A percentile compares a stretch with the other conserved stretches of the same genome.
phyloP scores from a whole-genome alignment of 2,329 filamentous ascomycete genomes.

The Byssochlamys sp. region DNA sequence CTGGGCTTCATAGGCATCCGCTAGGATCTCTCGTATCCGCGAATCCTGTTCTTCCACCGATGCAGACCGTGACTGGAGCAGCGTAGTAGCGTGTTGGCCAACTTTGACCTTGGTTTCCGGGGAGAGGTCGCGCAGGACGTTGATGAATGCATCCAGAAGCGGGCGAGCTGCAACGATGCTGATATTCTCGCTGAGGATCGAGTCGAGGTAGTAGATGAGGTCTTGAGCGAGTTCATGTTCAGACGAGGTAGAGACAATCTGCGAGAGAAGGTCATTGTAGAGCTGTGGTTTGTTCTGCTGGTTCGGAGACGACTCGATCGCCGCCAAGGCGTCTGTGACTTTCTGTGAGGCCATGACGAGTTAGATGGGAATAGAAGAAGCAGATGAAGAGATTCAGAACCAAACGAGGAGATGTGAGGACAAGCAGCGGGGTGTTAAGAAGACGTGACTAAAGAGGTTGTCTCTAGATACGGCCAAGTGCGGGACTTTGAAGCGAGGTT shows the following conservation, averaged over 20 bases:
- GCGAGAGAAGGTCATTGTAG: constrained; percentile 50
- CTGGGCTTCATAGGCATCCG: constrained; percentile 69
- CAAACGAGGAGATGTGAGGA: not conserved
- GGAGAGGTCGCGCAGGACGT: constrained; percentile 44
- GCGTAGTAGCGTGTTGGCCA: constrained; percentile 60
- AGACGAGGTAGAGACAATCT: constrained; percentile 41
- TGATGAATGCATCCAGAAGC: constrained; percentile 61
- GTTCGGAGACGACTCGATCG: constrained; percentile 41
- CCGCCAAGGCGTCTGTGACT: constrained; percentile 39
- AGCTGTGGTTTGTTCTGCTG: constrained; percentile 44
- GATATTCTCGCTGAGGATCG: constrained; percentile 60
- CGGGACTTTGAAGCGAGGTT: constrained; percentile 1
- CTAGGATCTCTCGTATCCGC: constrained; percentile 67
- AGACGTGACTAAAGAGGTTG: not conserved
- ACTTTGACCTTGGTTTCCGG: constrained; percentile 62
- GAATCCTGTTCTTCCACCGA: constrained; percentile 80
- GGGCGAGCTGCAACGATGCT: constrained; percentile 67
- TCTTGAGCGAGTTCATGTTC: constrained; percentile 46
- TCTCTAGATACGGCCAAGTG: not conserved
- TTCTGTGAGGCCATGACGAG: constrained; percentile 41
- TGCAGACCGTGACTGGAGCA: constrained; percentile 57
- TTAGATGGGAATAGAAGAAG: not conserved
- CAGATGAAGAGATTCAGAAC: not conserved
- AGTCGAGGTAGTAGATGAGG: constrained; percentile 58
- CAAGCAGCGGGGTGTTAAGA: not conserved